Percentiles rank a stretch among this genome's conserved stretches.
Evolutionary conservation across 1,284 basidiomycete species (phyloP).

Genomic region (Pseudozyma sp.): DNA sequence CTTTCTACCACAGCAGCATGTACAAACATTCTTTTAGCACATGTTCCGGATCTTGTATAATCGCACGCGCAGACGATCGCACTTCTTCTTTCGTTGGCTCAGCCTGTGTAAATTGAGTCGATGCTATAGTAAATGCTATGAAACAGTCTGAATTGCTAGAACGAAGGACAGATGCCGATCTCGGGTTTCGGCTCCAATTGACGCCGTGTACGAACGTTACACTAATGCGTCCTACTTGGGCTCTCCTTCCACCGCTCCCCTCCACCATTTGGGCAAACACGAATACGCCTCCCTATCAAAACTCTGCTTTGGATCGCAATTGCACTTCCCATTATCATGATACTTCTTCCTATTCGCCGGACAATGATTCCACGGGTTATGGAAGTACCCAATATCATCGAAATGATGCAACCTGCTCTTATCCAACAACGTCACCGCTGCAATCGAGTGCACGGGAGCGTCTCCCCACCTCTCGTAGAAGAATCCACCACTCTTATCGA

Average conservation of each 20-base stretch:
- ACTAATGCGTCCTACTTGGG: constrained; percentile 22
- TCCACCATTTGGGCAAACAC: constrained; percentile 62
- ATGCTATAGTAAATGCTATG: too few species aligned
- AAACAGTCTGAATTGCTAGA: too few species aligned
- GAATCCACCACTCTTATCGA: constrained; percentile 82
- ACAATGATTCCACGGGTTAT: constrained; percentile 64
- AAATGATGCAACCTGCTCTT: constrained; percentile 47
- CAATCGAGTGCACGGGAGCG: constrained; percentile 74
- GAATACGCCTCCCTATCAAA: constrained; percentile 59
- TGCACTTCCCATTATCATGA: constrained; percentile 62
- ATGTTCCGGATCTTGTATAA: too few species aligned
- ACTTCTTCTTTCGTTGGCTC: too few species aligned
- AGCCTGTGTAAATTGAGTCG: too few species aligned
- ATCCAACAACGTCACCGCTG: constrained; percentile 59
- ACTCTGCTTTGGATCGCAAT: constrained; percentile 62
- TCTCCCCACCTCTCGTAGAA: constrained; percentile 80
- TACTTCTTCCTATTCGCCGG: constrained; percentile 59
- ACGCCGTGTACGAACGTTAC: too few species aligned
- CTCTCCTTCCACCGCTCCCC: constrained; percentile 52
- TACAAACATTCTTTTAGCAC: too few species aligned
- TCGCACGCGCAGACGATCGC: too few species aligned
- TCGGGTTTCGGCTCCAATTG: too few species aligned
- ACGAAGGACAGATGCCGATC: too few species aligned
- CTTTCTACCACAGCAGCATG: too few species aligned
- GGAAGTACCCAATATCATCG: constrained; percentile 66